Evolutionary conservation across 768 basidiomycete genomes (phyloP), one percentile per base, ranked within the genome.

Genomic region (Kwoniella mangroviensis): DNA sequence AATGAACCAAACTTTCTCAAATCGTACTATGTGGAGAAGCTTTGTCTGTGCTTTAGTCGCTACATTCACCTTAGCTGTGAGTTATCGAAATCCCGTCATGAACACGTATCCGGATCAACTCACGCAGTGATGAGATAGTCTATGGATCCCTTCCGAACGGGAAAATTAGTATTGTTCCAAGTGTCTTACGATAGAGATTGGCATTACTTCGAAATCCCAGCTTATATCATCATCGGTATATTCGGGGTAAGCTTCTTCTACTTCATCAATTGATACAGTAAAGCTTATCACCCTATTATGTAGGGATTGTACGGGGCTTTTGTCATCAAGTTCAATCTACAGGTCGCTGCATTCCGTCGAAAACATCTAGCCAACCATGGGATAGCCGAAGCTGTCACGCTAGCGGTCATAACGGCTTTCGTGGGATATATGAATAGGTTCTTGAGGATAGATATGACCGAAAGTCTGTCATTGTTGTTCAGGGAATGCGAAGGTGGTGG

Each of bases 161-260:
- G 96, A 22, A 98, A 98, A 82, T 89, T 99, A 28, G 97, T 99
- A 79, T 85, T 98, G 70, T 99, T 99, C 85, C 95, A 98, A 81
- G 93, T 99, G 76, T 95, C 94, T 2, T 99, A 98, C 82, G 92
- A 92, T 80, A 88, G 96, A 41, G 94, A 94, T 78, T 99, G 97
- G 97, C 97, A 98, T 81, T 98, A 96, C 84, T 98, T 98, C 79
- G 97, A 98, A 80, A 92, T 99, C 61, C 90, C 97, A 19, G 96
- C 96, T 83, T 99, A 95, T 84, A 87, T 98, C 63, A 88, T 98
- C 68, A 88, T 99, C 52, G 97, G 97, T 11, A 87, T 98, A 71
- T 99, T 99, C 82, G 97, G 97, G 58, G 96, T 96, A 79, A 70
- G 88, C 84, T 19, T 1, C 12, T 26, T n/a, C 42, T 17, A 12